Conservation (phyloP, 78 protist species). For the Planoprotostelium fungivorum region DNA sequence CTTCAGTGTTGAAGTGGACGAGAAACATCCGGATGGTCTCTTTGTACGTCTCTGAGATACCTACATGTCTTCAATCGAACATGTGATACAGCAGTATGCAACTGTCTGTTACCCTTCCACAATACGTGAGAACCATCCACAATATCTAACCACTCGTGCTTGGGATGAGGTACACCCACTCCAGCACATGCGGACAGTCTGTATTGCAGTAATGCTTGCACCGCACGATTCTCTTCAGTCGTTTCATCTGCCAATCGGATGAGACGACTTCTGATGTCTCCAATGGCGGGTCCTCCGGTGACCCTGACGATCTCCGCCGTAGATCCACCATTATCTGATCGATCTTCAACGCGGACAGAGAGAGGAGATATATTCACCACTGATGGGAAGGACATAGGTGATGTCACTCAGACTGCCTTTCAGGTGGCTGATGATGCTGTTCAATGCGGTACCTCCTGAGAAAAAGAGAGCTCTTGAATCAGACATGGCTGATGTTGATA, state of each 20-base stretch:
- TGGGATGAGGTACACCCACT: neutral
- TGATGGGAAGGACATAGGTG: constrained; percentile 4
- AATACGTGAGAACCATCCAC: neutral
- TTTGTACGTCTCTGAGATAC: constrained; percentile 3
- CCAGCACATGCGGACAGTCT: neutral
- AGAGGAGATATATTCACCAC: neutral
- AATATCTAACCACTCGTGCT: neutral
- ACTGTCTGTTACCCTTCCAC: neutral
- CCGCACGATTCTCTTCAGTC: neutral
- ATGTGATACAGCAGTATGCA: too few relatives aligned
- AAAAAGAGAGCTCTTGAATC: neutral
- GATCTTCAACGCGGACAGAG: neutral
- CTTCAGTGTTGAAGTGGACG: constrained; percentile 1
- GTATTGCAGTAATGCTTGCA: neutral
- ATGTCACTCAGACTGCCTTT: neutral
- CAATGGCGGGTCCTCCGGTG: constrained; percentile 2
- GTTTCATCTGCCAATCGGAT: neutral
- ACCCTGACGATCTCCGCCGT: constrained; percentile 5
- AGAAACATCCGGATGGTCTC: constrained; percentile 1
- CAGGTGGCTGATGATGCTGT: neutral
- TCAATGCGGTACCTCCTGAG: neutral
- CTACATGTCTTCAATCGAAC: neutral
- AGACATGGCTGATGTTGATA: too few relatives aligned
- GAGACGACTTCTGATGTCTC: constrained; percentile 1
- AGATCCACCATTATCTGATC: neutral